phyloP scores from a whole-genome alignment of 1,284 basidiomycete genomes.

The Singerocomus inundabilis region DNA sequence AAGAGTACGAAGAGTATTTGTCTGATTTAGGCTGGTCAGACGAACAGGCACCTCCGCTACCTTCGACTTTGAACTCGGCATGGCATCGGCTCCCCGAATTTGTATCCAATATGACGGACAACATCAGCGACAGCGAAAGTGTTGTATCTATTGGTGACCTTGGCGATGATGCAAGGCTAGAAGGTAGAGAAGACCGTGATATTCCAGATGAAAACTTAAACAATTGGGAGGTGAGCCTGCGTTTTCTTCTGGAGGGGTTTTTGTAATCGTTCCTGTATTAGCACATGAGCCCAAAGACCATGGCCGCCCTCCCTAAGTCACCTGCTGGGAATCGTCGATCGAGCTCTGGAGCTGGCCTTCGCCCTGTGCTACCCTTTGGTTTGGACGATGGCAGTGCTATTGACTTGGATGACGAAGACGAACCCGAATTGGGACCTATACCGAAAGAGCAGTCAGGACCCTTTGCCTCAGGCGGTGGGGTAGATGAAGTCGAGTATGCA shows the following conservation, averaged over 20 bases:
- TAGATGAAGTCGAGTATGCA: slow-evolving; percentile 85
- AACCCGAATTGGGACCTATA: slow-evolving; percentile 68
- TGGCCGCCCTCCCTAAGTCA: slow-evolving; percentile 86
- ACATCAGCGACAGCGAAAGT: slow-evolving; percentile 88
- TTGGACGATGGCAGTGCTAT: slow-evolving; percentile 71
- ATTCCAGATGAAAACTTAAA: slow-evolving; percentile 78
- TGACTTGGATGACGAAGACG: slow-evolving; percentile 60
- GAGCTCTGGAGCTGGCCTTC: slow-evolving; percentile 75
- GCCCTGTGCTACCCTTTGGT: slow-evolving; percentile 80
- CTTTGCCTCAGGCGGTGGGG: slow-evolving; percentile 73
- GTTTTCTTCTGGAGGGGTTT: neutral
- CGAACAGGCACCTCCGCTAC: slow-evolving; percentile 43
- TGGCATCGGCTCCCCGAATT: slow-evolving; percentile 75
- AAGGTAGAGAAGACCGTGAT: slow-evolving; percentile 60
- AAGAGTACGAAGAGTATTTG: slow-evolving; percentile 85
- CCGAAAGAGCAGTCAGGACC: slow-evolving; percentile 70
- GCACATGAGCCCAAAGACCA: slow-evolving; percentile 94
- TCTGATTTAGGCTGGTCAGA: slow-evolving; percentile 78
- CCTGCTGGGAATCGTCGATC: slow-evolving; percentile 77
- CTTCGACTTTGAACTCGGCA: slow-evolving; percentile 51
- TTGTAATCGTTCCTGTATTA: slow-evolving; percentile 33
- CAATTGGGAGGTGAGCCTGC: slow-evolving; percentile 82
- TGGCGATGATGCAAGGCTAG: slow-evolving; percentile 68
- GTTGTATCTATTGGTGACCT: slow-evolving; percentile 86
- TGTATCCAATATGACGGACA: slow-evolving; percentile 70